A percentile compares a stretch with the other conserved stretches of the same genome.
phyloP scores from a whole-genome alignment of 768 basidiomycete species.

The Sarcomyxa edulis region DNA sequence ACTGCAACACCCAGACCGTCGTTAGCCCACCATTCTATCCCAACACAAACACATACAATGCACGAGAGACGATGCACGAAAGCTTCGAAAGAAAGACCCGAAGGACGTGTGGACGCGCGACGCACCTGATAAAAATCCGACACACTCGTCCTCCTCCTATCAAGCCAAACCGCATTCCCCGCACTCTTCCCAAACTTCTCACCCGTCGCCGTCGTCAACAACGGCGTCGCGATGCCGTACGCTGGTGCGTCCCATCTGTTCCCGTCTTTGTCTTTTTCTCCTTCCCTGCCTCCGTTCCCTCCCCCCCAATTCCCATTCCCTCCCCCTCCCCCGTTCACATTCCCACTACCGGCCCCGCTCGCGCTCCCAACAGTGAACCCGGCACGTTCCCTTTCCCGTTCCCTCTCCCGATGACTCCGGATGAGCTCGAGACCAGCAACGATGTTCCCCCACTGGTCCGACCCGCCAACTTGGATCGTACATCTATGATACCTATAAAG shows the following conservation, averaged over 20 bases:
- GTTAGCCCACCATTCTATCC: too few species aligned
- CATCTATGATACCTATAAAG: constrained; percentile 64
- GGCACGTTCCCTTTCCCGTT: too few species aligned
- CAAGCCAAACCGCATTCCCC: constrained; percentile 93
- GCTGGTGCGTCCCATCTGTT: constrained; percentile 36
- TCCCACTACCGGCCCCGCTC: too few species aligned
- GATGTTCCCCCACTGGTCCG: constrained; percentile 99
- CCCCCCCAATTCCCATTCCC: too few species aligned
- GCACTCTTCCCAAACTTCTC: constrained; percentile 98
- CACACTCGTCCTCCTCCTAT: constrained; percentile 70
- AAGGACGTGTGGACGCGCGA: constrained; percentile 3
- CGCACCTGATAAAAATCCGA: constrained; percentile 93
- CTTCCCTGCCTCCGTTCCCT: too few species aligned
- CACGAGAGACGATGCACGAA: too few species aligned
- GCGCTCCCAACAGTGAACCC: too few species aligned
- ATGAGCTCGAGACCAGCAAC: constrained; percentile 91
- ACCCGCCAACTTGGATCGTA: constrained; percentile 88
- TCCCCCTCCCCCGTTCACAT: too few species aligned
- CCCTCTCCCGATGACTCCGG: too few species aligned
- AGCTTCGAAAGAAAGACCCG: neutral
- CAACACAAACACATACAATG: too few species aligned
- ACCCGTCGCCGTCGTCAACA: constrained; percentile 83
- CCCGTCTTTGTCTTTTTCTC: too few species aligned
- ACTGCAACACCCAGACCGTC: constrained; percentile 44
- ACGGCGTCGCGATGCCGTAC: constrained; percentile 89